These are phyloP conservation scores for Yamadazyma scolyti DNA, from an alignment of 805 yeast species.

Conservation along the genomic window DNA sequence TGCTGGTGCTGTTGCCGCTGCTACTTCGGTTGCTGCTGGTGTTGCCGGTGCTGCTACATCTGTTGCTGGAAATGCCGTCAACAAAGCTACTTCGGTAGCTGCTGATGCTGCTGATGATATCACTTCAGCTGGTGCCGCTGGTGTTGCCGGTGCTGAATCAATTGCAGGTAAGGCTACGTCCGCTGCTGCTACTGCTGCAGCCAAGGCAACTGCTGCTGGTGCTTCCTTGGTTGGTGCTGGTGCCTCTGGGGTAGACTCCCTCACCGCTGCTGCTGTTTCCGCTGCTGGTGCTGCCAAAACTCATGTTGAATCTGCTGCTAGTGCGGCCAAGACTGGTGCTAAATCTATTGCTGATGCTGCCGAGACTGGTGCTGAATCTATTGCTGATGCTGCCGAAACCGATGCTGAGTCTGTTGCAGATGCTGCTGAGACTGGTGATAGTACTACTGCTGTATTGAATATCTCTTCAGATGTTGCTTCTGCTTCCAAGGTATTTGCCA, in stretches of 20 bases:
- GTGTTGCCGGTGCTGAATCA: conserved; percentile 6
- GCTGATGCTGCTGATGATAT: conserved; percentile 13
- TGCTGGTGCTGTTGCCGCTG: conserved; percentile 11
- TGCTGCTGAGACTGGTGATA: conserved; percentile 7
- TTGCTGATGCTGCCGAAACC: conserved; percentile 8
- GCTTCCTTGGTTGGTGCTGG: conserved; percentile 14
- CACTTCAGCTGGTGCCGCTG: conserved; percentile 13
- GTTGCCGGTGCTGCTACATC: conserved; percentile 8
- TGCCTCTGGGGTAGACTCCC: no score
- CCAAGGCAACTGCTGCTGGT: conserved; percentile 11
- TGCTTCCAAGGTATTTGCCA: conserved; percentile 3
- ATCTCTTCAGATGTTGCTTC: conserved; percentile 11
- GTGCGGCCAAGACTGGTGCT: conserved; percentile 11
- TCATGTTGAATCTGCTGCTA: conserved; percentile 9
- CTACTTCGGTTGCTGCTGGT: conserved; percentile 8
- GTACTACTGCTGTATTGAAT: conserved; percentile 6
- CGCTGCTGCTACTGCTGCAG: conserved; percentile 9
- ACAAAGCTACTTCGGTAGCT: conserved; percentile 13
- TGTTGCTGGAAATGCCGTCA: conserved; percentile 12
- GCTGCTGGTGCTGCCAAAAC: conserved; percentile 13
- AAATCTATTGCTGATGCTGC: conserved; percentile 10
- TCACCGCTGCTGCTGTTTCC: conserved; percentile 7
- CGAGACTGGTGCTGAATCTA: conserved; percentile 10
- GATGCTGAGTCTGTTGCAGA: conserved; percentile 14
- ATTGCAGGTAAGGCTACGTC: conserved; percentile 10